phyloP scores from a whole-genome alignment of 2,329 filamentous ascomycete genomes.

The Fusarium agapanthi region DNA sequence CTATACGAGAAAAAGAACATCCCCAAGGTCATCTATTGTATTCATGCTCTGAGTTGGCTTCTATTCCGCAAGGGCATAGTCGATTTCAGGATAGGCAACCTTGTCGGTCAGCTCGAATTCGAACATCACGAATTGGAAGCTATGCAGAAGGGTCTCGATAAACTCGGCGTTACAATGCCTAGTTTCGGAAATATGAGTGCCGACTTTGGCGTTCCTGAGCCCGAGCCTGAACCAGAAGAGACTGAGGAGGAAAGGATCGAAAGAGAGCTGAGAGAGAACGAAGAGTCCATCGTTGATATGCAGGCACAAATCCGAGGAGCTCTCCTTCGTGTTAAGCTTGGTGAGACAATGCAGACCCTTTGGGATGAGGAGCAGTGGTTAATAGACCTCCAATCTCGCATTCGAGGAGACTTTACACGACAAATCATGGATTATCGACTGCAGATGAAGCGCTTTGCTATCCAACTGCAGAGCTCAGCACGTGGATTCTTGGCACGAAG shows the following conservation, averaged over 20 bases:
- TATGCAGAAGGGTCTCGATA: slow-evolving; percentile 96
- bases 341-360: slow-evolving; percentile 83
- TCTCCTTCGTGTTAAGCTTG: slow-evolving; percentile 77
- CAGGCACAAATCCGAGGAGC: slow-evolving; percentile 90
- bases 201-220: slow-evolving; percentile 85
- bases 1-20: slow-evolving; percentile 99
- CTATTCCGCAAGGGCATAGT: slow-evolving; percentile 94
- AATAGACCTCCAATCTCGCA: slow-evolving; percentile 83
- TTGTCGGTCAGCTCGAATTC: slow-evolving; percentile 96
- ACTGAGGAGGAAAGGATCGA: slow-evolving; percentile 90
- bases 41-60: slow-evolving; percentile 97
- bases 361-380: slow-evolving; percentile 87
- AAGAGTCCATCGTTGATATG: slow-evolving; percentile 76
- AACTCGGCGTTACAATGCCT: slow-evolving; percentile 93
- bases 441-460: slow-evolving; percentile 83
- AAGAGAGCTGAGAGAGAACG: slow-evolving; percentile 81
- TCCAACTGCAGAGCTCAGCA: slow-evolving; percentile 79
- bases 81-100: slow-evolving; percentile 93
- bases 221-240: slow-evolving; percentile 80
- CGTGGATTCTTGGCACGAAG: slow-evolving; percentile 79
- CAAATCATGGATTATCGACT: slow-evolving; percentile 85
- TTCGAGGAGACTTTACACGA: slow-evolving; percentile 86
- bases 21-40: slow-evolving; percentile 98
- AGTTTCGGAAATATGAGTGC: slow-evolving; percentile 98
- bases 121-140: slow-evolving; percentile 97